These are phyloP conservation scores for Diplodia sapinea DNA, from an alignment of 2,329 filamentous ascomycete species.

Conservation along the genomic window DNA sequence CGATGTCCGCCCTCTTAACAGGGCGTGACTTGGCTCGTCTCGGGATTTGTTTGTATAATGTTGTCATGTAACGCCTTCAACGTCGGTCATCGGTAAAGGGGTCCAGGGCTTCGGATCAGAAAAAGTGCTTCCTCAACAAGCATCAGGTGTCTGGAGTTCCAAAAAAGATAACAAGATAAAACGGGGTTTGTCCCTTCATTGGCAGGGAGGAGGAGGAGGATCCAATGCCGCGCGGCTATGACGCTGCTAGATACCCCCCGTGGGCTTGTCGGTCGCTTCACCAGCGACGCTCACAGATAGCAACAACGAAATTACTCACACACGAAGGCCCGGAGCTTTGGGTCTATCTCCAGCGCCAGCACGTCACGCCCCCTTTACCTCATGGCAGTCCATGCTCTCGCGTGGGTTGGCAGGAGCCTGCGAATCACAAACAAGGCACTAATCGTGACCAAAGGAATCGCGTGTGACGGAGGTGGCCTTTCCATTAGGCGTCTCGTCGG, in stretches of 20 bases:
- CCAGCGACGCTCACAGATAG: conserved; percentile 18
- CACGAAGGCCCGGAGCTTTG: not conserved
- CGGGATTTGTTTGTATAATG: conserved; percentile 17
- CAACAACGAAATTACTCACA: conserved; percentile 14
- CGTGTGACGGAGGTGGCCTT: conserved; percentile 1
- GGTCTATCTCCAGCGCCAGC: not conserved
- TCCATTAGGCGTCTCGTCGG: conserved; percentile 11
- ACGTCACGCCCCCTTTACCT: conserved; percentile 4
- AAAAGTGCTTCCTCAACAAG: conserved; percentile 28
- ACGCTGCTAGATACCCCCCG: conserved; percentile 25
- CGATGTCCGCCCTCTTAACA: conserved; percentile 19
- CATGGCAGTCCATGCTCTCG: not conserved
- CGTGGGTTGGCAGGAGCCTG: not conserved
- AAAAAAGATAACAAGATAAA: conserved; percentile 12
- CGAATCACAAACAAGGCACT: conserved; percentile 9
- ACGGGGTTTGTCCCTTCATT: conserved; percentile 8
- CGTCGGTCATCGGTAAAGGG: conserved; percentile 13
- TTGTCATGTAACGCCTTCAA: conserved; percentile 27
- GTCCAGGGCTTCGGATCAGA: conserved; percentile 14
- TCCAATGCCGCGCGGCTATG: conserved; percentile 16
- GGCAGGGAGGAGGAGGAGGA: conserved; percentile 12
- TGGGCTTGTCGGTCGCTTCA: conserved; percentile 24
- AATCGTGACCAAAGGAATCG: conserved; percentile 14
- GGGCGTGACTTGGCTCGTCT: conserved; percentile 1
- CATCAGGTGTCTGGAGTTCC: conserved; percentile 27